Conservation (phyloP, 1,284 basidiomycete genomes). For the Mrakiaceae sp. region DNA sequence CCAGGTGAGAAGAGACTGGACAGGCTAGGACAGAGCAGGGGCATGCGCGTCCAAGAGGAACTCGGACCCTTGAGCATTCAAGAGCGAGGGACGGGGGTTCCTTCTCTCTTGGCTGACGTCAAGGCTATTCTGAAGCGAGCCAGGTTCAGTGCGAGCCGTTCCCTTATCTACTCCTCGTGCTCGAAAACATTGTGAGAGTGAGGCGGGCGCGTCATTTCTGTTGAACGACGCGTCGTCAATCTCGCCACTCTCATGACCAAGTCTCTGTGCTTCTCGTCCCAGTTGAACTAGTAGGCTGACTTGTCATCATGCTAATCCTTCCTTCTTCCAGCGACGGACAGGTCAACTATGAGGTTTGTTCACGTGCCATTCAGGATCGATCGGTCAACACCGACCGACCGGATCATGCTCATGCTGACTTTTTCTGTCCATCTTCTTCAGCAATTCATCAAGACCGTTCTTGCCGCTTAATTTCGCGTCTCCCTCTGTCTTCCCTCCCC, state of each 20-base stretch:
- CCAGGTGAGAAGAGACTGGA: too few relatives aligned
- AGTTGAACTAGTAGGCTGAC: neutral
- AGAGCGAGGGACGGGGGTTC: too few relatives aligned
- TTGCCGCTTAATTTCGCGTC: constrained; percentile 2
- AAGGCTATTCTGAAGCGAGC: too few relatives aligned
- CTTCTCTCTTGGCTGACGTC: too few relatives aligned
- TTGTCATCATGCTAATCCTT: neutral
- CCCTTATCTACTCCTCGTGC: too few relatives aligned
- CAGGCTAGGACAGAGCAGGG: too few relatives aligned
- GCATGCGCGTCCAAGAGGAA: neutral
- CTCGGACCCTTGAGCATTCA: neutral
- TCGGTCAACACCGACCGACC: neutral
- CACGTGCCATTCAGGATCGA: neutral
- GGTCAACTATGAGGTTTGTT: constrained; percentile 18
- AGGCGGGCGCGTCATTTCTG: too few relatives aligned
- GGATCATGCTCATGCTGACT: neutral
- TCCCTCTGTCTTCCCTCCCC: neutral
- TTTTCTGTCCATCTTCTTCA: neutral
- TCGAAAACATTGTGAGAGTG: too few relatives aligned
- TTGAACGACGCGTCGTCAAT: neutral
- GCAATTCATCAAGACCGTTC: constrained; percentile 17
- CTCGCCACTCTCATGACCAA: neutral
- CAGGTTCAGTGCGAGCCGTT: too few relatives aligned
- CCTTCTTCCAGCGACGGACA: constrained; percentile 6
- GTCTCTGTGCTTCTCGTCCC: neutral